These are phyloP conservation scores for Chlamydomonas reinhardtii DNA, from an alignment of 163 green algal genomes.

Conservation along the genomic window DNA sequence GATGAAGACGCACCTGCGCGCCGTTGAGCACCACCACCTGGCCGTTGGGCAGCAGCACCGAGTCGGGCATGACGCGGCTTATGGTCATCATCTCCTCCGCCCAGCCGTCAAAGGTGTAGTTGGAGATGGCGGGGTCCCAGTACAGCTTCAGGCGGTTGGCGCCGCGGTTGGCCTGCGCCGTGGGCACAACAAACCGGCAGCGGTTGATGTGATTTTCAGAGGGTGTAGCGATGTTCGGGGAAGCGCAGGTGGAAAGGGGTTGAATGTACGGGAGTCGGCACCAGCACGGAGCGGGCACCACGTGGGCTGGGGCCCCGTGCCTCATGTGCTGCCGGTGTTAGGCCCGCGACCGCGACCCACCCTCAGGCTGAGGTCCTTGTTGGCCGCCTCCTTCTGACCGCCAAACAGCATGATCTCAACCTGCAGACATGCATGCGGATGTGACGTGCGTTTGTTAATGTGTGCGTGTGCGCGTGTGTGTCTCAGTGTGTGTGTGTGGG, in stretches of 20 bases:
- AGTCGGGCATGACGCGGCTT: constrained; percentile 48
- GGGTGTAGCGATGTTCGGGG: too few species aligned
- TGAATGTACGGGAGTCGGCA: too few species aligned
- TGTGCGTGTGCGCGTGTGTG: neutral
- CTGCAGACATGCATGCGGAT: neutral
- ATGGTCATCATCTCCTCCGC: constrained; percentile 38
- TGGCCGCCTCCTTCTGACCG: constrained; percentile 12
- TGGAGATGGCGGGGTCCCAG: neutral
- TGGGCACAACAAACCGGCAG: too few species aligned
- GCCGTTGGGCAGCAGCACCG: constrained; percentile 52
- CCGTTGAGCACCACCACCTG: constrained; percentile 48
- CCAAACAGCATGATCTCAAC: constrained; percentile 50
- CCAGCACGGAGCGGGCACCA: too few species aligned
- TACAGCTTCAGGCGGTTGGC: neutral
- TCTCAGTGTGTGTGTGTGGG: too few species aligned
- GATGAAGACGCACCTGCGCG: constrained; percentile 9
- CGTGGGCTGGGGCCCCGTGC: too few species aligned
- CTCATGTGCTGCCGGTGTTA: too few species aligned
- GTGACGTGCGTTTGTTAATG: too few species aligned
- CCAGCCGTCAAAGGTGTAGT: constrained; percentile 32
- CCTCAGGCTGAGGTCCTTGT: neutral
- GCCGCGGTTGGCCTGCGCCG: neutral
- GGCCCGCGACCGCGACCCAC: too few species aligned
- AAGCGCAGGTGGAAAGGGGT: too few species aligned
- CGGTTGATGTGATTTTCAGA: too few species aligned